Conservation (phyloP, 768 basidiomycete genomes). For the Gautieria morchelliformis region DNA sequence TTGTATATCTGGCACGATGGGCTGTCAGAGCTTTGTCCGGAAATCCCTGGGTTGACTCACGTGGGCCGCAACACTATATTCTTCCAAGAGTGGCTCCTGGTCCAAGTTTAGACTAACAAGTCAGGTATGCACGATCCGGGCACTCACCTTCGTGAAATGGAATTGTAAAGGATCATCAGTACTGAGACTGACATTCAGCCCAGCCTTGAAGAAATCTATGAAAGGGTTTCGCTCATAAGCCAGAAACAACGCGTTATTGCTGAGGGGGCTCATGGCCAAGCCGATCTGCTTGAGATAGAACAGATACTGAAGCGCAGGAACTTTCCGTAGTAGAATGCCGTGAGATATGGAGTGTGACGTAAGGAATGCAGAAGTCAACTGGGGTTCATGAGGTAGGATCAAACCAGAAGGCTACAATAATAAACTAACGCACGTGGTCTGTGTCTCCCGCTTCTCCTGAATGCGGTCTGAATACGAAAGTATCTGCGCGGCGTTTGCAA, state of each 20-base stretch:
- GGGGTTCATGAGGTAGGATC: neutral
- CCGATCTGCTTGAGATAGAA: conserved; percentile 99
- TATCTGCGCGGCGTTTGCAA: conserved; percentile 43
- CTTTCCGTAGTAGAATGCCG: conserved; percentile 96
- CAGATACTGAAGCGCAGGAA: conserved; percentile 92
- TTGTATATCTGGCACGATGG: conserved; percentile 74
- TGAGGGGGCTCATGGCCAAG: conserved; percentile 95
- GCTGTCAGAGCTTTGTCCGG: neutral
- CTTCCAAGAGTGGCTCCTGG: conserved; percentile 89
- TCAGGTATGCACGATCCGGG: neutral
- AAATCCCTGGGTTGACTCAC: conserved; percentile 27
- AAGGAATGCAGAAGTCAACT: conserved; percentile 85
- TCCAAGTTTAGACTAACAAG: neutral
- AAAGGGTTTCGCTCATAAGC: conserved; percentile 96
- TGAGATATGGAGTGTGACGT: conserved; percentile 98
- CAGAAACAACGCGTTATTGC: conserved; percentile 95
- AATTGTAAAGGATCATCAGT: conserved; percentile 96
- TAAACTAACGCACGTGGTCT: conserved; percentile 45
- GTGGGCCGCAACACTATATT: conserved; percentile 97
- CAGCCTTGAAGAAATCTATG: conserved; percentile 93
- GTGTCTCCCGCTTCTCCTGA: conserved; percentile 98
- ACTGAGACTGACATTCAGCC: conserved; percentile 91
- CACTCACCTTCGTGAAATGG: conserved; percentile 88
- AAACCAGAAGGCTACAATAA: neutral
- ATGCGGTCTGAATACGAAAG: conserved; percentile 94